phyloP scores from a whole-genome alignment of 2,329 filamentous ascomycete species.

The Ceratocystis papillata region DNA sequence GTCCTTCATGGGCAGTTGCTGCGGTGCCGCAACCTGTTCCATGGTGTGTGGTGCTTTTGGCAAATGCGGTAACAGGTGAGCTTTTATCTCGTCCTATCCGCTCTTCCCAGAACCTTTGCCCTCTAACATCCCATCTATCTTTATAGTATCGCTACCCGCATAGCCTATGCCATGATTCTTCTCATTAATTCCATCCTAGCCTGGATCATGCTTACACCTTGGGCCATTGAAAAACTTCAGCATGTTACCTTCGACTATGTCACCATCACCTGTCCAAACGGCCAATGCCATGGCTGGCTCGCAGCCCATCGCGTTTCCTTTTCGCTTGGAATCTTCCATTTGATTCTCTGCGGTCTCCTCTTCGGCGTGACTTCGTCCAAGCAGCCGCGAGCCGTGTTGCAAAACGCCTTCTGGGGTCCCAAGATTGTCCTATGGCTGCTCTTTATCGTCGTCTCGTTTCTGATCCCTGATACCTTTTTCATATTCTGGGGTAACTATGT shows the following conservation, averaged over 20 bases:
- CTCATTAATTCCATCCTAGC: conserved; percentile 93
- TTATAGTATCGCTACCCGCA: conserved; percentile 80
- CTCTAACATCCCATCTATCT: conserved; percentile 25
- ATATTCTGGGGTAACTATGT: conserved; percentile 94
- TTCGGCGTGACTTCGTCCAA: conserved; percentile 80
- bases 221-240: conserved; percentile 93
- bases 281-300: conserved; percentile 88
- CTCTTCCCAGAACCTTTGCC: background rate
- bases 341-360: conserved; percentile 72
- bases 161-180: conserved; percentile 89
- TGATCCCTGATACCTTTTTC: conserved; percentile 93
- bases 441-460: conserved; percentile 81
- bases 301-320: conserved; percentile 98
- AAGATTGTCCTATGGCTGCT: conserved; percentile 84
- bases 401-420: conserved; percentile 98
- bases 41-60: conserved; percentile 92
- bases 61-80: conserved; percentile 87
- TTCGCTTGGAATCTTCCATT: conserved; percentile 85
- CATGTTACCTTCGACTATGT: conserved; percentile 90
- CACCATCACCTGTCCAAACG: conserved; percentile 82
- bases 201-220: conserved; percentile 98
- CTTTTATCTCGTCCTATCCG: background rate
- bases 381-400: conserved; percentile 74
- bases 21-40: conserved; percentile 90
- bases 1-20: conserved; percentile 79